These are phyloP conservation scores for Sporothrix euskadiensis DNA, from an alignment of 2,329 filamentous ascomycete species.

Conservation along the genomic window DNA sequence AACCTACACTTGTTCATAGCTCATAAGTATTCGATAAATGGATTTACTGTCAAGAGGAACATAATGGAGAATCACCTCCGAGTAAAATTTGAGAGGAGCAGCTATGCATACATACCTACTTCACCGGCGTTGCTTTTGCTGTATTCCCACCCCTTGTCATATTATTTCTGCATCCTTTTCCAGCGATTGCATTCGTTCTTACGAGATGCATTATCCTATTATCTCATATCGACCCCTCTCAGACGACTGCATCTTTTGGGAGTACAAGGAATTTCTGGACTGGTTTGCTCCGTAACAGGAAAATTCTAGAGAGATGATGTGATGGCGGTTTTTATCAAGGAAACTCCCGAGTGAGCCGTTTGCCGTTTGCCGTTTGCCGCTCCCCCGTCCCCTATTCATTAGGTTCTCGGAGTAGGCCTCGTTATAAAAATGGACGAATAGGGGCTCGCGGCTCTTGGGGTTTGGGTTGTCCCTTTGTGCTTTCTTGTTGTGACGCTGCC, in stretches of 20 bases:
- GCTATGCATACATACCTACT: background rate
- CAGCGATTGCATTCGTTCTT: background rate
- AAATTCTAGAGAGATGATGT: background rate
- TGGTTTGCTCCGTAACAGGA: background rate
- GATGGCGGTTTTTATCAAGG: background rate
- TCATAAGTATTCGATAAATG: background rate
- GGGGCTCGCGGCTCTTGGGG: background rate
- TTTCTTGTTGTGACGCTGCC: background rate
- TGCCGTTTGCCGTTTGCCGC: no score
- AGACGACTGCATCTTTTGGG: background rate
- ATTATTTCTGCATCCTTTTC: background rate
- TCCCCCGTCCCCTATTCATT: background rate
- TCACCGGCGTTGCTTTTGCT: slow-evolving; percentile 1
- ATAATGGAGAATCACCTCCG: background rate
- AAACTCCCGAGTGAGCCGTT: background rate
- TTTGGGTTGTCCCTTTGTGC: background rate
- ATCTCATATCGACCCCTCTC: background rate
- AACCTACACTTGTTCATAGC: background rate
- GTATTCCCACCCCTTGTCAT: background rate
- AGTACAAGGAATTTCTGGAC: background rate
- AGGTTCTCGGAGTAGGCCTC: background rate
- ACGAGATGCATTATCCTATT: slow-evolving; percentile 4
- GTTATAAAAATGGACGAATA: background rate
- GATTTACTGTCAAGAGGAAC: background rate
- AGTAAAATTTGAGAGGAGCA: background rate